Conservation (phyloP, 768 basidiomycete species). For the Coprinopsis sp. region DNA sequence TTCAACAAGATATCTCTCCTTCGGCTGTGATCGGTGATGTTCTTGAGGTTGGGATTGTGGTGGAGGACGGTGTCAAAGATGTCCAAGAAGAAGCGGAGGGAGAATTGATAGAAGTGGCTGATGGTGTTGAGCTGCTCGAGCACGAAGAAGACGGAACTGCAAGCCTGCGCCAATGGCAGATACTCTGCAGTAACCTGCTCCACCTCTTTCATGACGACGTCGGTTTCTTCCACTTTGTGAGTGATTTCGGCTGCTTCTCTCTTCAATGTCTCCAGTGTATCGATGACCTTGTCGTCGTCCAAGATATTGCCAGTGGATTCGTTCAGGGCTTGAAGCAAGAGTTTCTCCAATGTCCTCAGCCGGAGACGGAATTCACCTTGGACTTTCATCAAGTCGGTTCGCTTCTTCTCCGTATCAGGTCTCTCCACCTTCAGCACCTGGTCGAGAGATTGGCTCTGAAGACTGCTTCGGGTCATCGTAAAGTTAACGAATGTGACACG, state of each 20-base stretch:
- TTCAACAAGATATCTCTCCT: slow-evolving; percentile 79
- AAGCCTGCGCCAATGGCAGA: slow-evolving; percentile 89
- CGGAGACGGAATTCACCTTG: slow-evolving; percentile 97
- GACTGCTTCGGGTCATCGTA: slow-evolving; percentile 97
- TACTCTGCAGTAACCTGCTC: slow-evolving; percentile 95
- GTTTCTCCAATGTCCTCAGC: slow-evolving; percentile 86
- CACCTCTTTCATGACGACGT: slow-evolving; percentile 92
- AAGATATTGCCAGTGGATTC: slow-evolving; percentile 96
- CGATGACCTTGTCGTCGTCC: slow-evolving; percentile 98
- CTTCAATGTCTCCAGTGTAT: slow-evolving; percentile 93
- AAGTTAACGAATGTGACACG: slow-evolving; percentile 95
- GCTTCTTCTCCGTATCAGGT: slow-evolving; percentile 91
- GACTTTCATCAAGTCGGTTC: slow-evolving; percentile 95
- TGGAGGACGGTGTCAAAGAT: slow-evolving; percentile 95
- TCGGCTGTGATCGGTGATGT: slow-evolving; percentile 63
- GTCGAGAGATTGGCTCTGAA: slow-evolving; percentile 96
- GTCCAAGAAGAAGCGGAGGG: slow-evolving; percentile 94
- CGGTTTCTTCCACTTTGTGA: slow-evolving; percentile 93
- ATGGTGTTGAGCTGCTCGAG: slow-evolving; percentile 90
- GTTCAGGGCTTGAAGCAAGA: slow-evolving; percentile 90
- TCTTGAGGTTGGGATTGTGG: slow-evolving; percentile 85
- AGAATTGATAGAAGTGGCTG: slow-evolving; percentile 99
- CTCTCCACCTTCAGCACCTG: slow-evolving; percentile 96
- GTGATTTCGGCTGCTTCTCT: slow-evolving; percentile 95
- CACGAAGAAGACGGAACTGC: slow-evolving; percentile 95